Conservation (phyloP, 2,329 filamentous ascomycete genomes). For the Fusarium floridanum region DNA sequence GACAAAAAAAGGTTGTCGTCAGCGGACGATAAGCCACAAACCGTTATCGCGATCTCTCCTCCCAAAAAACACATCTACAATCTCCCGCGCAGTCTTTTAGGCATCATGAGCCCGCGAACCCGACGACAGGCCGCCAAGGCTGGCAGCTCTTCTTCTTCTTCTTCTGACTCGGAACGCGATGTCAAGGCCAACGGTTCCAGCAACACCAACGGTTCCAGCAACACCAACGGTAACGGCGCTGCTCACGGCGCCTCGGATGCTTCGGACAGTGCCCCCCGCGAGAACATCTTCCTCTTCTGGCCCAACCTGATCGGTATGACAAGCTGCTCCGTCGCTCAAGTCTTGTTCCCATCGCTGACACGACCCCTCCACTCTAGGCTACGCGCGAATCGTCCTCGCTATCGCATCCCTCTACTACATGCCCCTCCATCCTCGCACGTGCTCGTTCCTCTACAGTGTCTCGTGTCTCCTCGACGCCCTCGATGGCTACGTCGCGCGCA, state of each 20-base stretch:
- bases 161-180: constrained; percentile 48
- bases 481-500: constrained; percentile 87
- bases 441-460: constrained; percentile 89
- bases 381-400: constrained; percentile 82
- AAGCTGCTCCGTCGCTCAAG: neutral
- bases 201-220: constrained; percentile 52
- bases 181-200: constrained; percentile 56
- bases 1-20: constrained; percentile 14
- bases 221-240: constrained; percentile 57
- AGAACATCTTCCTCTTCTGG: constrained; percentile 87
- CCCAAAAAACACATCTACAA: constrained; percentile 2
- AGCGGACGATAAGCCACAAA: constrained; percentile 42
- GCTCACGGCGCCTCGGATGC: constrained; percentile 52
- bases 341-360: constrained; percentile 27
- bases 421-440: constrained; percentile 97
- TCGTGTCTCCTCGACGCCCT: constrained; percentile 96
- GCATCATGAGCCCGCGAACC: constrained; percentile 56
- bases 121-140: constrained; percentile 55
- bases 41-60: constrained; percentile 28
- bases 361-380: constrained; percentile 68
- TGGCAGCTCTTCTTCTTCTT: constrained; percentile 42
- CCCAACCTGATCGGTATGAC: constrained; percentile 83
- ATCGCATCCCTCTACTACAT: constrained; percentile 98
- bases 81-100: constrained; percentile 4
- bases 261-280: constrained; percentile 58